Base-by-base conservation (phyloP, 345 rosid genomes). In the Brassica carinata region DNA sequence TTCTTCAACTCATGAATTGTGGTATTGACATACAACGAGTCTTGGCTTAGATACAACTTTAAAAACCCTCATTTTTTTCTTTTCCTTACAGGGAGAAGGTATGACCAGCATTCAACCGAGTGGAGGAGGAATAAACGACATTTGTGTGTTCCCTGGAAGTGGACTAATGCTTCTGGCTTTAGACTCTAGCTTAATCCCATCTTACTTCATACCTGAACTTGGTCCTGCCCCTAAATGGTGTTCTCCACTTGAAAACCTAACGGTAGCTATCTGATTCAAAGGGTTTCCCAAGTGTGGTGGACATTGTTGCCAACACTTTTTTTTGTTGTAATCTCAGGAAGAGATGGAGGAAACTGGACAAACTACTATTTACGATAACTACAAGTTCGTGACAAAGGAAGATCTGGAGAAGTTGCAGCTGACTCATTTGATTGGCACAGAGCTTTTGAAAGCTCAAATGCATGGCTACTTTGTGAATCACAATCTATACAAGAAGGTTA, bases 211-310 rank as follows among this genome's bases (percentile, higher is more conserved):
- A 82, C 98, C 99, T 84, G 89, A 92, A 77, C 85, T 93, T 55
- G 99, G 98, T 79, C 94, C 99, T 85, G 93, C 95, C 72, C 99
- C 99, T 51, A 92, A 89, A 72, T 96, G 99, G 99, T 90, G 94
- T 83, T 82, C 97, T 66, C 67, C 85, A 26, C 86, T 96, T 65
- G 99, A 96, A 80, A 89, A 85, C 83, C 63, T 89, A 73, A 96
- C 99, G 86, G 99, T 95, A 64, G 71, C 75, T 69, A 80, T 63
- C 76, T 68, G 57, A 69, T 29, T 23, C 38, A 51, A 57, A n/a
- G n/a, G n/a, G n/a, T n/a, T n/a, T n/a, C n/a, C 27, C 33, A 70
- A 43, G 58, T 62, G 74, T 14, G 7, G 71, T 53, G 51, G 13
- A 19, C 82, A 38, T 57, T 72, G 67, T 10, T 68, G 66, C 48